phyloP scores from a whole-genome alignment of 495 filamentous ascomycete genomes.

The Aspergillus conjunctus region DNA sequence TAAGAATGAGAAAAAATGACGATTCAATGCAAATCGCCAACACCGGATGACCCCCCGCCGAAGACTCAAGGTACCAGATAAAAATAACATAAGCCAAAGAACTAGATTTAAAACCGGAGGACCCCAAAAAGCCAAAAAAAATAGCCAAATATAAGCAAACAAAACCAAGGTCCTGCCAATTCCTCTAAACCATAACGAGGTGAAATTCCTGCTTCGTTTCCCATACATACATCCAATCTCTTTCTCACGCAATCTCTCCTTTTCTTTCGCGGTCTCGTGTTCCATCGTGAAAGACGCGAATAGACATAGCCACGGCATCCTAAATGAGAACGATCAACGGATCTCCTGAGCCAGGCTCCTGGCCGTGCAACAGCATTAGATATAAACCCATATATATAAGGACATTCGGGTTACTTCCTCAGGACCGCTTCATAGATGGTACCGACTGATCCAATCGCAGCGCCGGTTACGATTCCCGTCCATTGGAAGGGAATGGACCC shows the following conservation, averaged over 20 bases:
- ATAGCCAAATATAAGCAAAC: no score
- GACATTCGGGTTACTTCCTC: constrained; percentile 57
- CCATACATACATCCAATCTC: no score
- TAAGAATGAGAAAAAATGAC: background rate
- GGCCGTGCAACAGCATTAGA: constrained; percentile 4
- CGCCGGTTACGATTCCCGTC: constrained; percentile 68
- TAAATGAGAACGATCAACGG: background rate
- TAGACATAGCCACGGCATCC: background rate
- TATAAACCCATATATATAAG: constrained; percentile 18
- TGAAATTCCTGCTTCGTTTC: background rate
- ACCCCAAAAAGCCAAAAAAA: no score
- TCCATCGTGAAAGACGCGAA: background rate
- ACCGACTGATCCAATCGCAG: constrained; percentile 67
- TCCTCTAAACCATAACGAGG: background rate
- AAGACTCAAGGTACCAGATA: background rate
- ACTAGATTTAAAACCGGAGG: constrained; percentile 6
- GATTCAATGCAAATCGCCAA: constrained; percentile 3
- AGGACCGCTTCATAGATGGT: constrained; percentile 84
- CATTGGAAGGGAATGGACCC: constrained; percentile 70
- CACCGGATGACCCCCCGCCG: background rate
- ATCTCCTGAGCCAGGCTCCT: background rate
- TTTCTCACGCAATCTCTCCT: background rate
- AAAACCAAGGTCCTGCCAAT: background rate
- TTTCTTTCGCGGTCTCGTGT: background rate
- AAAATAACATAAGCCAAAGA: background rate